phyloP scores from a whole-genome alignment of 139 green algal genomes.

The Chlamydomonas sp. region DNA sequence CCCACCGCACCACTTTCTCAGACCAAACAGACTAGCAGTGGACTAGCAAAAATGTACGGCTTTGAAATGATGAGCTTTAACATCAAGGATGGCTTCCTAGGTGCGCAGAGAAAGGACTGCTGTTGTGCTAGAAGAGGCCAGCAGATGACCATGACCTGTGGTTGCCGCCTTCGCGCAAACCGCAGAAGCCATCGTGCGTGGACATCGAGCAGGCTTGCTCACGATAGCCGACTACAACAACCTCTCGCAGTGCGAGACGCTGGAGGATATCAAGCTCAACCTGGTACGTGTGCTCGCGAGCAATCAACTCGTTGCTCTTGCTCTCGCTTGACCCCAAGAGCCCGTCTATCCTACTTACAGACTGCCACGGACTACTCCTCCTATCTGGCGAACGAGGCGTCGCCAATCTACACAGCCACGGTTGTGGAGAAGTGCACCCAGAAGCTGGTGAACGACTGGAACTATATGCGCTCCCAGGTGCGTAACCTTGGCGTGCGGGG shows the following conservation, averaged over 20 bases:
- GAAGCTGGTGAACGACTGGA: slow-evolving; percentile 98
- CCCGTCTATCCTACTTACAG: slow-evolving; percentile 47
- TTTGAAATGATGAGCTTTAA: slow-evolving; percentile 92
- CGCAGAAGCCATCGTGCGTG: slow-evolving; percentile 95
- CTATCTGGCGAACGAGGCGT: slow-evolving; percentile 93
- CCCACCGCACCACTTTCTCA: too few relatives aligned
- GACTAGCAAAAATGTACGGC: slow-evolving; percentile 52
- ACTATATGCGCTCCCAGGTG: slow-evolving; percentile 87
- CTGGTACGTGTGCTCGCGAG: slow-evolving; percentile 70
- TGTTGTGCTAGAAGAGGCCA: neutral
- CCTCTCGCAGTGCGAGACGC: slow-evolving; percentile 94
- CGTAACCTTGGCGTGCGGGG: neutral
- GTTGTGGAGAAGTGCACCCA: slow-evolving; percentile 96
- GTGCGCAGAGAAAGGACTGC: slow-evolving; percentile 51
- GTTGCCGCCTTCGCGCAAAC: neutral
- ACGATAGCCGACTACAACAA: slow-evolving; percentile 97
- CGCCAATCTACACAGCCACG: slow-evolving; percentile 90
- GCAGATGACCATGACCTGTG: neutral
- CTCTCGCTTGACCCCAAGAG: neutral
- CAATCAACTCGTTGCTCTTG: neutral
- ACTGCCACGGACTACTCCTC: slow-evolving; percentile 91
- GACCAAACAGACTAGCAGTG: too few relatives aligned
- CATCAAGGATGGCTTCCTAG: slow-evolving; percentile 97
- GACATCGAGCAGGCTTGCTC: slow-evolving; percentile 90
- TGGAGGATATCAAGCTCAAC: slow-evolving; percentile 99